Percentiles rank a stretch among this genome's conserved stretches.
Evolutionary conservation across 2,329 filamentous ascomycete species (phyloP).

Genomic region (Scytalidium lignicola): DNA sequence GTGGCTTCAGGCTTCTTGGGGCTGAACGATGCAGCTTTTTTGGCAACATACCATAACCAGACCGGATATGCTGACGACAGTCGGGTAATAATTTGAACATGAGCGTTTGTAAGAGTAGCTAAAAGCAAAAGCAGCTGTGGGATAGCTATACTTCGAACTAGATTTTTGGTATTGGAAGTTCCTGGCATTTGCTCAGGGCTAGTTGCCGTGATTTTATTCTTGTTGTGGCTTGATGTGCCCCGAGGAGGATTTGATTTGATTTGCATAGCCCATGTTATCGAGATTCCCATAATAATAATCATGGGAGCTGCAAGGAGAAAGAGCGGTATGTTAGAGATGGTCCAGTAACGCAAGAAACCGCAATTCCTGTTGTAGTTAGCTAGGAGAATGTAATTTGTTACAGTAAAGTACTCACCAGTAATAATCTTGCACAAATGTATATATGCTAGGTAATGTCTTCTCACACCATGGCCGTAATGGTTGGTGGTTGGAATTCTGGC

Average conservation of each 20-base stretch:
- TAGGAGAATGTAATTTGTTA: not conserved
- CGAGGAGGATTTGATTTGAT: slow-evolving; percentile 2
- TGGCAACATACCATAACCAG: slow-evolving; percentile 81
- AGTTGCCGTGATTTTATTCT: slow-evolving; percentile 1
- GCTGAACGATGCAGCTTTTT: slow-evolving; percentile 32
- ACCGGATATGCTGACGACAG: slow-evolving; percentile 83
- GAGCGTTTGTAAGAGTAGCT: slow-evolving; percentile 73
- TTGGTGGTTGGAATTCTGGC: slow-evolving; percentile 32
- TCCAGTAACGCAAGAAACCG: slow-evolving; percentile 90
- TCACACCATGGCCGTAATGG: slow-evolving; percentile 66
- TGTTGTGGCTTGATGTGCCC: not conserved
- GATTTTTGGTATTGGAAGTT: not conserved
- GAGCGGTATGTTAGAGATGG: slow-evolving; percentile 73
- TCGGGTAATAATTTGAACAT: slow-evolving; percentile 90
- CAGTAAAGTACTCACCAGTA: slow-evolving; percentile 67
- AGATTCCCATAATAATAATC: slow-evolving; percentile 61
- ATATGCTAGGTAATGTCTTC: slow-evolving; percentile 74
- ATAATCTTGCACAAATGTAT: slow-evolving; percentile 78
- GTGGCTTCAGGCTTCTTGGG: slow-evolving; percentile 10
- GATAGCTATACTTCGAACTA: slow-evolving; percentile 51
- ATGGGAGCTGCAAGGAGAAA: slow-evolving; percentile 81
- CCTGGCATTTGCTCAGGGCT: not conserved
- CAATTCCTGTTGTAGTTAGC: slow-evolving; percentile 59
- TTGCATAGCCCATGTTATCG: slow-evolving; percentile 43
- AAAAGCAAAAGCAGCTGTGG: slow-evolving; percentile 68